These are phyloP conservation scores for Ensete glaucum DNA, from an alignment of 176 grass and related monocot genomes.

Conservation along the genomic window DNA sequence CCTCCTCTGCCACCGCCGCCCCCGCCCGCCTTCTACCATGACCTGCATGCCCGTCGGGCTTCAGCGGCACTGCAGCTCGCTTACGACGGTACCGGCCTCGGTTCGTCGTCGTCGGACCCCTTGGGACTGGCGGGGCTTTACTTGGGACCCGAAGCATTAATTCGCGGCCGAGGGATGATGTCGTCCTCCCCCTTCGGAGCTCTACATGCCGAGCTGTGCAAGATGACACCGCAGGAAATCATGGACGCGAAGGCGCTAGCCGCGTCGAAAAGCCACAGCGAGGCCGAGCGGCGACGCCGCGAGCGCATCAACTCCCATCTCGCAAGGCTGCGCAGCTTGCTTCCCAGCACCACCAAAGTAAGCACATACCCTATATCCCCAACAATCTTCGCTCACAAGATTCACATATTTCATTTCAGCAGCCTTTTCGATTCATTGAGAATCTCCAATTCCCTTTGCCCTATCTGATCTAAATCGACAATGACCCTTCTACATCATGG, in stretches of 20 bases:
- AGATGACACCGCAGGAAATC: slow-evolving; percentile 68
- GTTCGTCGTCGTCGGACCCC: slow-evolving; percentile 72
- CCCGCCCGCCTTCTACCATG: slow-evolving; percentile 55
- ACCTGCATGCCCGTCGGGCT: slow-evolving; percentile 65
- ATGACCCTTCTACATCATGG: too few relatives aligned
- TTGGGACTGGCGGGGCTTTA: slow-evolving; percentile 71
- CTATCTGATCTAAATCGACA: too few relatives aligned
- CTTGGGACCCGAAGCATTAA: slow-evolving; percentile 38
- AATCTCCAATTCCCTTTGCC: too few relatives aligned
- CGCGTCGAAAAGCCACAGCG: slow-evolving; percentile 85
- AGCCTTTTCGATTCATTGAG: too few relatives aligned
- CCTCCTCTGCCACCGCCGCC: slow-evolving; percentile 35
- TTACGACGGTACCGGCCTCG: slow-evolving; percentile 40
- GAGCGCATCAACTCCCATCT: slow-evolving; percentile 87
- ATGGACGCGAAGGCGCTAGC: slow-evolving; percentile 93
- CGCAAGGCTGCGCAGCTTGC: slow-evolving; percentile 66
- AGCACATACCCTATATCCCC: slow-evolving; percentile 8
- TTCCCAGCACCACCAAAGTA: slow-evolving; percentile 90
- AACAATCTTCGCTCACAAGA: not conserved
- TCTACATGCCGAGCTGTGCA: slow-evolving; percentile 70
- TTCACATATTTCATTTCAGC: too few relatives aligned
- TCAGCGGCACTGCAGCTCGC: slow-evolving; percentile 53
- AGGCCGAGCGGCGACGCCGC: slow-evolving; percentile 80
- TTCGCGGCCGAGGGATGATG: slow-evolving; percentile 37
- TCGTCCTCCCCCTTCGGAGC: slow-evolving; percentile 50